These are phyloP conservation scores for Ganoderma lingzhi DNA, from an alignment of 1,284 basidiomycete genomes.

Conservation along the genomic window DNA sequence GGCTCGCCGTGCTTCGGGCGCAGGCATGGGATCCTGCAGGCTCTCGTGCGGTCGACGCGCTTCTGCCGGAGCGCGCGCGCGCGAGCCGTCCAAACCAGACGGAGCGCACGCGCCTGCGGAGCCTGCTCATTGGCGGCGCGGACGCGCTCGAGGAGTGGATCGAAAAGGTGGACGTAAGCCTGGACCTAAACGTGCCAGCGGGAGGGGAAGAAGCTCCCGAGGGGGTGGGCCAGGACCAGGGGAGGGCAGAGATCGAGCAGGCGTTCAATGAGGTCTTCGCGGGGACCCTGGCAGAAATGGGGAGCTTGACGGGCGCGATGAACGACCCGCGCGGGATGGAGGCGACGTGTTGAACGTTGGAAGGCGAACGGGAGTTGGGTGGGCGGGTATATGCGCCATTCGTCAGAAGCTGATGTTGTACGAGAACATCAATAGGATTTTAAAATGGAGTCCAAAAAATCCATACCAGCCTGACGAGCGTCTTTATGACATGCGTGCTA, in stretches of 20 bases:
- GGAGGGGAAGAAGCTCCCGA: constrained; percentile 26
- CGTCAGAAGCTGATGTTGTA: background rate
- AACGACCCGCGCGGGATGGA: constrained; percentile 41
- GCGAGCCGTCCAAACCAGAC: constrained; percentile 67
- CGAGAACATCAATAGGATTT: background rate
- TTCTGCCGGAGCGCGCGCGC: constrained; percentile 45
- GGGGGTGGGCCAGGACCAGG: constrained; percentile 39
- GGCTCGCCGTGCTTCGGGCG: constrained; percentile 66
- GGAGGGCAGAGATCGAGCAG: constrained; percentile 61
- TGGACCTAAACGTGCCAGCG: constrained; percentile 18
- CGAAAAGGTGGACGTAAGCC: constrained; percentile 38
- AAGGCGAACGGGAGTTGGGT: background rate
- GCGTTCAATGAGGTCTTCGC: constrained; percentile 69
- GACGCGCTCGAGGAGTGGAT: constrained; percentile 76
- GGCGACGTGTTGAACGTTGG: constrained; percentile 29
- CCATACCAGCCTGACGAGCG: background rate
- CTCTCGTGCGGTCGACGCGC: constrained; percentile 55
- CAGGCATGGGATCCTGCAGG: constrained; percentile 68
- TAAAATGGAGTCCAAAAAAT: background rate
- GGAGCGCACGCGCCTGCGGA: constrained; percentile 69
- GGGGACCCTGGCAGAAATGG: constrained; percentile 63
- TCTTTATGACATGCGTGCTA: background rate
- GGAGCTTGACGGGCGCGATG: constrained; percentile 43
- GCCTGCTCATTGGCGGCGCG: constrained; percentile 66
- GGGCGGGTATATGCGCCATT: background rate